Conservation (phyloP, 1,284 basidiomycete genomes). For the Tetrapyrgos nigripes region DNA sequence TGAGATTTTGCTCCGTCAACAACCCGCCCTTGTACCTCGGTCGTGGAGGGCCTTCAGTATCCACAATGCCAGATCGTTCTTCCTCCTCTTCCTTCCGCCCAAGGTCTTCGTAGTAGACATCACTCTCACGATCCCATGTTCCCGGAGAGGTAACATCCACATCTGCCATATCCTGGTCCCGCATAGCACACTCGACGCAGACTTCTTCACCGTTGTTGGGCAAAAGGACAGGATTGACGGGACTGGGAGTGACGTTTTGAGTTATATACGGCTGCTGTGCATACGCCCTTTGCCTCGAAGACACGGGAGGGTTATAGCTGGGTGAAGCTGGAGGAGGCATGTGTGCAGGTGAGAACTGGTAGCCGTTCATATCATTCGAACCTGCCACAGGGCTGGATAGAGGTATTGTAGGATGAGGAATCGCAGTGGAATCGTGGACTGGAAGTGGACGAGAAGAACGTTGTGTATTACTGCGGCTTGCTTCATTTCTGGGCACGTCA, state of each 20-base stretch:
- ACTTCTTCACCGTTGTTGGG: constrained; percentile 74
- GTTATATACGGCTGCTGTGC: constrained; percentile 80
- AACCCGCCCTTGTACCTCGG: constrained; percentile 71
- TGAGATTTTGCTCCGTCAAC: constrained; percentile 83
- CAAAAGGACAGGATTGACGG: constrained; percentile 65
- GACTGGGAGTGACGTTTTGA: constrained; percentile 56
- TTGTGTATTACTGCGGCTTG: constrained; percentile 12
- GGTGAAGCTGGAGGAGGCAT: constrained; percentile 64
- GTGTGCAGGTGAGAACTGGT: constrained; percentile 29
- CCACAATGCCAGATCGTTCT: constrained; percentile 46
- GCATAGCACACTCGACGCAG: constrained; percentile 98
- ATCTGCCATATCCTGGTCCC: constrained; percentile 98
- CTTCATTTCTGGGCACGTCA: background rate
- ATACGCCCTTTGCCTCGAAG: constrained; percentile 69
- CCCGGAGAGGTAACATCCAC: constrained; percentile 88
- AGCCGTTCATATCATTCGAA: constrained; percentile 29
- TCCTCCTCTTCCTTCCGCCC: constrained; percentile 78
- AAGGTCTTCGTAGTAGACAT: constrained; percentile 83
- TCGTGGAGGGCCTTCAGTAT: constrained; percentile 54
- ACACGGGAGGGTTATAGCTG: constrained; percentile 64
- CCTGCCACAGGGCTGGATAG: constrained; percentile 44
- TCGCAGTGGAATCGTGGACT: constrained; percentile 29
- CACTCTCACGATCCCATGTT: constrained; percentile 92
- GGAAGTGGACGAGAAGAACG: constrained; percentile 24
- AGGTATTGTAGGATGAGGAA: constrained; percentile 51